A percentile compares a stretch with the other conserved stretches of the same genome.
phyloP scores from a whole-genome alignment of 306 rosid genomes.

The Ceratonia siliqua region DNA sequence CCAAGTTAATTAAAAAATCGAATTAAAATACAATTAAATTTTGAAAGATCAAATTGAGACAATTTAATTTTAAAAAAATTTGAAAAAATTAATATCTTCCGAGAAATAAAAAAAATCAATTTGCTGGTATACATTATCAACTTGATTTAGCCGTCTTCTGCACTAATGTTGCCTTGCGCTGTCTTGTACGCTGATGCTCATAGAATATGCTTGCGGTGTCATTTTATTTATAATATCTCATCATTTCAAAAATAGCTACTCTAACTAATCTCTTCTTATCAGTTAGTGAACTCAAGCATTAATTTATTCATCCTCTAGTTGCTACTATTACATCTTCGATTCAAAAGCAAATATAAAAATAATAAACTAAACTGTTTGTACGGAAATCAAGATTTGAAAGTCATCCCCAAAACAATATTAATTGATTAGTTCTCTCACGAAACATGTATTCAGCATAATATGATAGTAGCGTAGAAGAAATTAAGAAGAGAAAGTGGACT shows the following conservation, averaged over 20 bases:
- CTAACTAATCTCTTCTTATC: not conserved
- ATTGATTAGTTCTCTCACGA: not conserved
- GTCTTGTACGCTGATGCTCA: not conserved
- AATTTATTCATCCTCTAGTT: not conserved
- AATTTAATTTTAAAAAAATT: too few relatives aligned
- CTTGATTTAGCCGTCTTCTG: not conserved
- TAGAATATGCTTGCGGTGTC: not conserved
- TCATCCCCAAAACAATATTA: not conserved
- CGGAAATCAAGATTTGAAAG: slow-evolving; percentile 6
- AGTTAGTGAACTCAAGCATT: not conserved
- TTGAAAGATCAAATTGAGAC: too few relatives aligned
- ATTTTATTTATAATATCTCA: not conserved
- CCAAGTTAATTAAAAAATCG: too few relatives aligned
- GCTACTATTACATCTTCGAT: not conserved
- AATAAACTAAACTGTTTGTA: not conserved
- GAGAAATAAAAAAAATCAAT: too few relatives aligned
- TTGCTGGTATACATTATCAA: slow-evolving; percentile 2
- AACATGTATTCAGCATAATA: not conserved
- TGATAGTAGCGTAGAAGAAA: not conserved
- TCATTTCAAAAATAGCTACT: not conserved
- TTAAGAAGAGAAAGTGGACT: not conserved
- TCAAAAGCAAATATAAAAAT: not conserved
- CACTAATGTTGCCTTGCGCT: not conserved
- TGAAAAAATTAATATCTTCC: too few relatives aligned
- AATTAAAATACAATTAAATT: too few relatives aligned